These are phyloP conservation scores for Botryosphaeria dothidea DNA, from an alignment of 2,329 filamentous ascomycete genomes.

Conservation along the genomic window DNA sequence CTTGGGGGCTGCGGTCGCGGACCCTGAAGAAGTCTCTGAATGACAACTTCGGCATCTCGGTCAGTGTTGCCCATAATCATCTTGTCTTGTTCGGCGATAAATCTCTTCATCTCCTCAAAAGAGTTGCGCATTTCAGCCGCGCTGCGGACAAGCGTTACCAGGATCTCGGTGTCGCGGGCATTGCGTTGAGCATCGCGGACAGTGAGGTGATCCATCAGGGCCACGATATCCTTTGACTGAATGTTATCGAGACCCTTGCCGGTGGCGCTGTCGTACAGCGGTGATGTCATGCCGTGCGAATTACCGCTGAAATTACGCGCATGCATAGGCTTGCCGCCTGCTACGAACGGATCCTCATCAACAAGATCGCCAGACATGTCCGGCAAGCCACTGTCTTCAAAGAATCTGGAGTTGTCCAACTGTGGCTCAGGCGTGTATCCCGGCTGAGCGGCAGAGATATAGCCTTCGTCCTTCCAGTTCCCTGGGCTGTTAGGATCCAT, in stretches of 20 bases:
- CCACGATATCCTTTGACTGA: conserved; percentile 93
- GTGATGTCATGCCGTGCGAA: conserved; percentile 87
- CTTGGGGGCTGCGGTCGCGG: conserved; percentile 74
- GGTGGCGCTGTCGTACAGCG: conserved; percentile 86
- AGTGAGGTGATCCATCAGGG: conserved; percentile 97
- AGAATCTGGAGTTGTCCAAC: conserved; percentile 46
- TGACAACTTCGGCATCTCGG: conserved; percentile 81
- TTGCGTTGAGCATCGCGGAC: conserved; percentile 96
- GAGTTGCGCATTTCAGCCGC: conserved; percentile 96
- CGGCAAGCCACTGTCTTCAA: conserved; percentile 58
- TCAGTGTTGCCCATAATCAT: conserved; percentile 85
- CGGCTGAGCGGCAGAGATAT: conserved; percentile 74
- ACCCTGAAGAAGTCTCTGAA: conserved; percentile 79
- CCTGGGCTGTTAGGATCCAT: conserved; percentile 49
- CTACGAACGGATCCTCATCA: conserved; percentile 66
- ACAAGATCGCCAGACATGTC: conserved; percentile 52
- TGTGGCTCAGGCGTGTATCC: conserved; percentile 49
- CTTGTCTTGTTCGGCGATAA: conserved; percentile 87
- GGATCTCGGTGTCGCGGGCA: conserved; percentile 92
- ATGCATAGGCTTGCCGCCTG: conserved; percentile 50
- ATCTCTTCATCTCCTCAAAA: conserved; percentile 91
- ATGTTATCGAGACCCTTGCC: conserved; percentile 88
- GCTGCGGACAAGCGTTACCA: conserved; percentile 89
- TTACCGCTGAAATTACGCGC: conserved; percentile 77
- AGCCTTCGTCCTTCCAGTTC: conserved; percentile 76